Evolutionary conservation across 228 moss, liverwort and hornwort species (phyloP), one percentile per base, ranked within the genome.

Genomic region (Sphagnum magellanicum): DNA sequence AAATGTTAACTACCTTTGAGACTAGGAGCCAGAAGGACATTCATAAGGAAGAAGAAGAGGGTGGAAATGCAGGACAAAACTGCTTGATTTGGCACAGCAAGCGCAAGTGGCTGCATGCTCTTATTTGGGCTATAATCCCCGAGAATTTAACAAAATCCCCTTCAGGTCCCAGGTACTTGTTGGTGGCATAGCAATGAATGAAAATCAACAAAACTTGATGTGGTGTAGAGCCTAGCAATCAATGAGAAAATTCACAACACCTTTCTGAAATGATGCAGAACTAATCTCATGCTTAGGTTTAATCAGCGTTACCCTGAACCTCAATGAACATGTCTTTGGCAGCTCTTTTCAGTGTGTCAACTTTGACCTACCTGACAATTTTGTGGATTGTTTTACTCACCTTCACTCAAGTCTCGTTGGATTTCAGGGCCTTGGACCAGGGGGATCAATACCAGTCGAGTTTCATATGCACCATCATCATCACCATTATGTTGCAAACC

Each of bases 391-490:
- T 1, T 69, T 9, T 7, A 16, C 10, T 8, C 59, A 50, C 4
- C 50, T 5, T 64, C 9, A n/a, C 51, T 53, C 59, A 6, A 61
- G 72, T 32, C 32, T 32, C 3, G 32, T 32, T 32, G 32, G 32
- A 32, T 32, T 32, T 72, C 78, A 81, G 81, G 78, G 71, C 48
- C 65, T 68, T 57, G 6, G 51, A 53, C 75, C 64, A 11, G 81
- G 76, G 65, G 48, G 59, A 16, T 53, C 65, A 77, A 74, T 72
- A 60, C 71, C 86, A 17, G 10, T 82, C 73, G 82, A 86, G 58
- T 63, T 86, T 65, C 86, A 86, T 66, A 79, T 86, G 82, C 82
- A 86, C 70, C 82, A 86, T 50, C 79, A 75, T 16, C 82, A 86
- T 67, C 86, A 86, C 74, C 82, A 86, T 62, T 86, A 81, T 50